Base-by-base conservation (phyloP, 2,329 filamentous ascomycete species). In the Pseudogymnoascus sp. region DNA sequence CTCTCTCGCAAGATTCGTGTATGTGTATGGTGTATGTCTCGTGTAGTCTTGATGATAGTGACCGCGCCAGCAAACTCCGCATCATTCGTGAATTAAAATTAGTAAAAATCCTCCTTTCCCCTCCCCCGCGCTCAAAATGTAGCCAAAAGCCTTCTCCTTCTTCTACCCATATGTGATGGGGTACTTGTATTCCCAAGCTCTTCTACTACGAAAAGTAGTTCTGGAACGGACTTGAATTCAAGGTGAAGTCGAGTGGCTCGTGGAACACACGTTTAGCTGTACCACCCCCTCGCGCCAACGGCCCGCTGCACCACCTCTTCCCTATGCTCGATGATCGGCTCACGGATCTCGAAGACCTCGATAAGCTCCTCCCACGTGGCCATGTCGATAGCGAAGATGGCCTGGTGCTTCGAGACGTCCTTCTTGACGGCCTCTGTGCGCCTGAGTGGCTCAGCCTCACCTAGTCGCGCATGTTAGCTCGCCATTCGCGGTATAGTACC, bases 351-450 rank as follows among this genome's bases (percentile, higher is more conserved):
- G 70, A 93, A 96, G 0, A 84, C 85, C 9, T 89, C 75, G 59
- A 96, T 88, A 50, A 97, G 80, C 19, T 90, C 83, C 68, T 85
- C 79, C 93, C 93, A 99, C 0, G 84, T 90, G 1, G 84, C 81
- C 79, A 92, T 95, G 69, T 97, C 92, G 66, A 99, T 84, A 11
- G 89, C 88, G 72, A 97, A 85, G 21, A 99, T 88, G 11, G 93
- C 90, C 76, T 99, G 95, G 66, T 95, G 88, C 69, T 89, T 86
- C 64, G 85, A 80, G 17, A 84, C 79, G 42, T 84, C 82, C 65
- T 83, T 80, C 62, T 76, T 72, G 68, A 77, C 69, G 19, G 76
- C 73, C 17, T 67, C 65, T 61, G 38, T 64, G 26, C 62, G 37
- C 26, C 66, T 63, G 65, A 53, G 21, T 59, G 64, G 60, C 23